Evolutionary conservation across 345 rosid genomes (phyloP), one percentile per base, ranked within the genome.

Genomic region (Combretum micranthum): DNA sequence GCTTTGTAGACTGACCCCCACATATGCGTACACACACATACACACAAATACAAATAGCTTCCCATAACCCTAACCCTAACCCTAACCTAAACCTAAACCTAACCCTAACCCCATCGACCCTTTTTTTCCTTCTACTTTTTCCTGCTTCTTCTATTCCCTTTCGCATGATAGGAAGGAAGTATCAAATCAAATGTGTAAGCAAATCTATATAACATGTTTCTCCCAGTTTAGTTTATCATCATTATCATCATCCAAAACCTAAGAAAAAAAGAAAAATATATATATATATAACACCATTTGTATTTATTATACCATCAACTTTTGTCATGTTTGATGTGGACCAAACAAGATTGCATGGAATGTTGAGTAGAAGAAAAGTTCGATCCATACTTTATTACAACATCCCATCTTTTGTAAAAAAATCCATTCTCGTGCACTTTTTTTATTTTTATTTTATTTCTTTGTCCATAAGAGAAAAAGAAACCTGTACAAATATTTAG

Each of bases 21-120:
- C 39, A 32, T 32, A 32, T 32, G 9, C 9, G 15, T 12, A 52
- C 22, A 54, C 11, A 44, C 44, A 44, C 10, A 43, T 56, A 8
- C 12, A 26, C n/a, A n/a, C n/a, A n/a, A n/a, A n/a, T n/a, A n/a
- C n/a, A n/a, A n/a, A n/a, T n/a, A n/a, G n/a, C n/a, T n/a, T n/a
- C n/a, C n/a, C n/a, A n/a, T 44, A 44, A 20, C 37, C 26, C 26
- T 25, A 25, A 47, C 13, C 37, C 23, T 10, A 12, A 15, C n/a
- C 37, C 46, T 62, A 42, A 52, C 72, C 48, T 63, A 21, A 20
- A 21, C 56, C 60, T 4, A 18, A 25, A 18, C 44, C 43, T 21
- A 45, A 21, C 53, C 46, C 32, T 45, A 19, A 12, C 18, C 53
- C 56, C 56, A 32, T 15, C 15, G 37, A 50, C 50, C 62, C 61